Evolutionary conservation across 495 filamentous ascomycete genomes (phyloP).

Genomic region (Venustampulla echinocandica): DNA sequence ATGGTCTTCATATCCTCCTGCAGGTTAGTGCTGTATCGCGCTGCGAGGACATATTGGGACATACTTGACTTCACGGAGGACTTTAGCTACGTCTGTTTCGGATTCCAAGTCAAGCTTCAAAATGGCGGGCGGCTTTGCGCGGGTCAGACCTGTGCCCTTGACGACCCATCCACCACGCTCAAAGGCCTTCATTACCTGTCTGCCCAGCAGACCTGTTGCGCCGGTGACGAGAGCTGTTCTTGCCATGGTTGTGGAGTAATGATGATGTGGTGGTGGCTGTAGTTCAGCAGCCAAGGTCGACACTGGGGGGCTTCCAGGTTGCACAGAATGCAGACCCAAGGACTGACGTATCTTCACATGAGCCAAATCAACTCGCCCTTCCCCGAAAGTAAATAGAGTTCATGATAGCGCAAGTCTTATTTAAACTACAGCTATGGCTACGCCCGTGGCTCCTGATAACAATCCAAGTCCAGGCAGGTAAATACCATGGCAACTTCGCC

Average conservation of each 20-base stretch:
- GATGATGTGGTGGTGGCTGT: background rate
- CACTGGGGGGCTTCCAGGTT: background rate
- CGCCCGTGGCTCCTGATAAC: too few relatives aligned
- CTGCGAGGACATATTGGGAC: slow-evolving; percentile 9
- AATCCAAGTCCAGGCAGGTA: too few relatives aligned
- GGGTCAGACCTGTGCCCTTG: slow-evolving; percentile 67
- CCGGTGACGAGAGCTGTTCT: slow-evolving; percentile 72
- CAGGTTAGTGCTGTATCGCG: slow-evolving; percentile 7
- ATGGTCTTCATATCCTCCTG: slow-evolving; percentile 45
- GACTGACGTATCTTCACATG: background rate
- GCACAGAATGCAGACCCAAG: background rate
- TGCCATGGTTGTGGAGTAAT: slow-evolving; percentile 17
- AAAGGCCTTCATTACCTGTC: slow-evolving; percentile 71
- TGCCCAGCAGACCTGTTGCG: slow-evolving; percentile 74
- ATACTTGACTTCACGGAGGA: slow-evolving; percentile 58
- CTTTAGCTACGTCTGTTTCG: slow-evolving; percentile 47
- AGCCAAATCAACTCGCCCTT: background rate
- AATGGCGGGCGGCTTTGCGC: slow-evolving; percentile 62
- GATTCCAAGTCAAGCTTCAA: slow-evolving; percentile 70
- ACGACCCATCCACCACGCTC: slow-evolving; percentile 60
- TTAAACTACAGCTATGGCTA: too few relatives aligned
- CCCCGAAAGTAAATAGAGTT: too few relatives aligned
- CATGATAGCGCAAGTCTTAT: too few relatives aligned
- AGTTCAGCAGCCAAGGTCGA: background rate
- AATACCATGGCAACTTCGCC: too few relatives aligned